Evolutionary conservation across 495 filamentous ascomycete genomes (phyloP).

Genomic region (Aspergillus indologenus): DNA sequence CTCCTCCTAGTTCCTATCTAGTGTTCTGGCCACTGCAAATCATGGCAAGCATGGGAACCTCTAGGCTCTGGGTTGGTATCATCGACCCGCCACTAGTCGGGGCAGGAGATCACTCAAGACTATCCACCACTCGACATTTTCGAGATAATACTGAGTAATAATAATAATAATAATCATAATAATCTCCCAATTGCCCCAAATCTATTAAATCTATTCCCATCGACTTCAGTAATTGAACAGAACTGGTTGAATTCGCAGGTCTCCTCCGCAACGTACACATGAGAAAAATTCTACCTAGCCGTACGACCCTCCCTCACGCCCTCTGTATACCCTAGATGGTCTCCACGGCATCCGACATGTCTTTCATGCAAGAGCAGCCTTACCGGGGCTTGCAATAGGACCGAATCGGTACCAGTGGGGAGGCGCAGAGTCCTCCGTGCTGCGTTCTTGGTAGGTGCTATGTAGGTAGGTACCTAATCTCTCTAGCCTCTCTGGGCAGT

Average conservation of each 20-base stretch:
- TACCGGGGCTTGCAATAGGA: constrained; percentile 19
- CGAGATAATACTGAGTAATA: too few relatives aligned
- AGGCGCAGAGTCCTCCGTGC: constrained; percentile 1
- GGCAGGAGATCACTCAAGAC: not conserved
- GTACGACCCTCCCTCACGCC: not conserved
- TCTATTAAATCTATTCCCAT: not conserved
- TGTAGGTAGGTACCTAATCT: too few relatives aligned
- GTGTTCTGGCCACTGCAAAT: constrained; percentile 1
- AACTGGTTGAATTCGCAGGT: not conserved
- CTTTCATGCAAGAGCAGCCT: constrained; percentile 16
- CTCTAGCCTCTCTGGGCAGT: not conserved
- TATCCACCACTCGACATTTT: not conserved
- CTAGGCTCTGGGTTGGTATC: not conserved
- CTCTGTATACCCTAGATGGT: constrained; percentile 5
- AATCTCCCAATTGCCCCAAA: too few relatives aligned
- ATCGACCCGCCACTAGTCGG: not conserved
- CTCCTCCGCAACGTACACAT: not conserved
- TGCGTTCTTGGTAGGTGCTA: not conserved
- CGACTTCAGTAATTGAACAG: too few relatives aligned
- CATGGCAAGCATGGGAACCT: constrained; percentile 10
- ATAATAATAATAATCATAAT: too few relatives aligned
- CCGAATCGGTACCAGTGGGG: constrained; percentile 2
- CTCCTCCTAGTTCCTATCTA: constrained; percentile 8
- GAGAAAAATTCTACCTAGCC: not conserved
- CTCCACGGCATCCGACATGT: not conserved